These are phyloP conservation scores for Saprolegnia diclina DNA, from an alignment of 352 stramenopile species.

Conservation along the genomic window DNA sequence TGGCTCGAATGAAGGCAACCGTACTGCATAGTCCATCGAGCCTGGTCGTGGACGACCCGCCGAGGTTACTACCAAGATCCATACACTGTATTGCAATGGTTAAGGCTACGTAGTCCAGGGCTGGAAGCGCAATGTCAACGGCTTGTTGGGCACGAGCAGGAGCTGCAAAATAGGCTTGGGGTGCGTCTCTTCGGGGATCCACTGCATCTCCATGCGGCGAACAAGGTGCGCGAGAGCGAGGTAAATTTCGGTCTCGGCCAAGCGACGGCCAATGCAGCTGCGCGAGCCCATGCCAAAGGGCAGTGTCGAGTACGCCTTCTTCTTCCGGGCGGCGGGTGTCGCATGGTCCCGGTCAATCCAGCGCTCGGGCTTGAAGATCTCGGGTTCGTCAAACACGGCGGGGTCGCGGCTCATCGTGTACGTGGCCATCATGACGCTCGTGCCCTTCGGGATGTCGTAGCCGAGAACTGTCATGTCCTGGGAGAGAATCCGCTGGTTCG, in stretches of 20 bases:
- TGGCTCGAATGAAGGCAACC: too few species aligned
- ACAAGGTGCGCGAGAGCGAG: neutral
- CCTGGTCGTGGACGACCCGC: too few species aligned
- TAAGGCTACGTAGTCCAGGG: neutral
- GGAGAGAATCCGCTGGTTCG: neutral
- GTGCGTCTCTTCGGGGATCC: neutral
- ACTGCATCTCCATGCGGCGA: neutral
- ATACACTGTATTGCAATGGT: too few species aligned
- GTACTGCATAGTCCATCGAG: too few species aligned
- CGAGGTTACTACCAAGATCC: too few species aligned
- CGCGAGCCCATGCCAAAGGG: neutral
- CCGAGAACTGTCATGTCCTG: neutral
- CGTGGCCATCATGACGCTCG: conserved; percentile 1
- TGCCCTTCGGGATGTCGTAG: conserved; percentile 2
- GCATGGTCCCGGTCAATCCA: neutral
- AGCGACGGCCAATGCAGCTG: neutral
- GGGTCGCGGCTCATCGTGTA: conserved; percentile 5
- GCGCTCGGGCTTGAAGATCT: neutral
- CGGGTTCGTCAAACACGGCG: neutral
- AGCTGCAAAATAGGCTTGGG: neutral
- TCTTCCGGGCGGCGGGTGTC: neutral
- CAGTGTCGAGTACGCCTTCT: neutral
- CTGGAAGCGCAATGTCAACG: neutral
- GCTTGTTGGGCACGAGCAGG: neutral
- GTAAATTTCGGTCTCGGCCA: conserved; percentile 5